Base-by-base conservation (phyloP, 2,329 filamentous ascomycete genomes). In the Coniochaeta ligniaria region DNA sequence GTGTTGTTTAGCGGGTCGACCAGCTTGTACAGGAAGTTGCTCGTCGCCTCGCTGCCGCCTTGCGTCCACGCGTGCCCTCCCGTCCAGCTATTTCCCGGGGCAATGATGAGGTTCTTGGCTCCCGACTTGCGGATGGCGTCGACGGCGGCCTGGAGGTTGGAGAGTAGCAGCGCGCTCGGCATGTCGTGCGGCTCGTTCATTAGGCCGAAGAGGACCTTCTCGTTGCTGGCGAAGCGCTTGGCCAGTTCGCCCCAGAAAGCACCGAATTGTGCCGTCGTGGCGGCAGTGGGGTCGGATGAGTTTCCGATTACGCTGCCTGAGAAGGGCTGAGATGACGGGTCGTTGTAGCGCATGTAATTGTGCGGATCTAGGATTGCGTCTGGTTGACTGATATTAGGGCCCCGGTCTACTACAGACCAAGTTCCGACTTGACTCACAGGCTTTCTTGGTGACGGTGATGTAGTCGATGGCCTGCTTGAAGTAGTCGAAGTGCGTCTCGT, bases 291-390 rank as follows among this genome's bases (percentile, higher is more conserved):
- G 69, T 83, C 77, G 1, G 72, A 70, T 0, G 71, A 68, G 67
- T 81, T 75, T 26, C 79, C 80, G 63, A 83, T 82, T 12, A 82
- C 73, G 64, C 75, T 78, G 45, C 79, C 80, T 7, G 74, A 76
- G 60, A 69, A 74, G 3, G 80, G 79, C 65, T 82, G 80, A 33
- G 73, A 71, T 20, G 73, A 77, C 1, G 80, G 80, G 64, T 82
- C 73, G 63, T 81, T 81, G 68, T 82, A 83, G 4, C 79, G 73
- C 80, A 82, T 82, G 66, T 82, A 80, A 67, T 80, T 82, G 70
- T 82, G 80, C 2, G 79, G 78, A 65, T 82, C 79, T 2, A 83
- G 68, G 61, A 82, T 78, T 11, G 73, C 74, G 63, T 82, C 73
- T 52, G 9, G 4, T 36, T 36, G 38, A n/a, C 4, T n/a, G 12